These are phyloP conservation scores for Solanum peruvianum DNA, from an alignment of 257 asterid species.

Conservation along the genomic window DNA sequence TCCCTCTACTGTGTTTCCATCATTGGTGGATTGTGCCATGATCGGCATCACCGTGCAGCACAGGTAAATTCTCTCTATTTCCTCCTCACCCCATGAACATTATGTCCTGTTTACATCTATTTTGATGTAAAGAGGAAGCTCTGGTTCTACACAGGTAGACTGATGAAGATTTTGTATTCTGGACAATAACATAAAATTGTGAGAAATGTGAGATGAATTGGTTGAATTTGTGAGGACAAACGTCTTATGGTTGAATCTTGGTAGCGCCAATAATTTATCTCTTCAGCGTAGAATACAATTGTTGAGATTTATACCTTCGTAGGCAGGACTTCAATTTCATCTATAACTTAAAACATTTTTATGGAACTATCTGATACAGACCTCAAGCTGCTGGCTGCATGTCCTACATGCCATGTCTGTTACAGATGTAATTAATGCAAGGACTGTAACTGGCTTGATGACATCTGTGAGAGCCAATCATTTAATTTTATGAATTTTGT, in stretches of 20 bases:
- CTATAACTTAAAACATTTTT: not conserved
- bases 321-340: not conserved
- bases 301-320: not conserved
- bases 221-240: not conserved
- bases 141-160: not conserved
- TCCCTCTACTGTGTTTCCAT: constrained; percentile 68
- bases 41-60: constrained; percentile 91
- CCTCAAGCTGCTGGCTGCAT: not conserved
- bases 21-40: constrained; percentile 85
- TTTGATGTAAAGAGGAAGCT: not conserved
- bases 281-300: not conserved
- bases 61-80: constrained; percentile 38
- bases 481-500: not conserved
- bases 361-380: not conserved
- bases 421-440: not conserved
- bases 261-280: not conserved
- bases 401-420: not conserved
- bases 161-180: not conserved
- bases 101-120: not conserved
- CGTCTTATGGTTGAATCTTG: not conserved
- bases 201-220: not conserved
- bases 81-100: not conserved
- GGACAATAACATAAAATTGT: not conserved
- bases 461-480: not conserved
- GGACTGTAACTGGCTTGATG: not conserved